These are phyloP conservation scores for Furcasterigmium furcatum DNA, from an alignment of 2,329 filamentous ascomycete genomes.

Conservation along the genomic window DNA sequence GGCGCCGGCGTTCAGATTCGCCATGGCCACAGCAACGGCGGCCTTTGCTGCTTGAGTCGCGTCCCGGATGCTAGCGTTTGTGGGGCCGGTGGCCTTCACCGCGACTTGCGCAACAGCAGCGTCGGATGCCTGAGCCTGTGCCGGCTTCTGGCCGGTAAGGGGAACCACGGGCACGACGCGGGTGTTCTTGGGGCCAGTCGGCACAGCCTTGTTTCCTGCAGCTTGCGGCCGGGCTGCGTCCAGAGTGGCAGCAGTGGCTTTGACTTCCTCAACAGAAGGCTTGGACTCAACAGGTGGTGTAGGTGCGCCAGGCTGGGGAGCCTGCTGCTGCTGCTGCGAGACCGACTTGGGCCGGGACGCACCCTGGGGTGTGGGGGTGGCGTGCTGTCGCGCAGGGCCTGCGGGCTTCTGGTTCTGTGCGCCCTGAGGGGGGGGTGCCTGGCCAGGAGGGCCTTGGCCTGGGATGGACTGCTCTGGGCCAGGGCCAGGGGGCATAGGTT, in stretches of 20 bases:
- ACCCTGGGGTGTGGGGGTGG: slow-evolving; percentile 35
- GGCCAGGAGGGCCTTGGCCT: slow-evolving; percentile 18
- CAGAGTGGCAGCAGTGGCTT: slow-evolving; percentile 52
- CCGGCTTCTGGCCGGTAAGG: slow-evolving; percentile 36
- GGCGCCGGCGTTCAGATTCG: slow-evolving; percentile 53
- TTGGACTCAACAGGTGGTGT: slow-evolving; percentile 68
- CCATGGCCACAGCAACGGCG: slow-evolving; percentile 78
- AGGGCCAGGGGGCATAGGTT: slow-evolving; percentile 44
- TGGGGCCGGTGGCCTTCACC: slow-evolving; percentile 19
- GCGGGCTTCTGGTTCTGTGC: slow-evolving; percentile 40
- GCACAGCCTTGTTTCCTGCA: slow-evolving; percentile 31
- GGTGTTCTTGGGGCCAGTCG: slow-evolving; percentile 44
- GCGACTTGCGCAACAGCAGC: slow-evolving; percentile 17
- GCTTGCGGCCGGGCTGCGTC: slow-evolving; percentile 25
- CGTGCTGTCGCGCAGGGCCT: slow-evolving; percentile 37
- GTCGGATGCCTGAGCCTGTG: slow-evolving; percentile 12
- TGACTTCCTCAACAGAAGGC: slow-evolving; percentile 51
- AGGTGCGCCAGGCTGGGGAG: slow-evolving; percentile 43
- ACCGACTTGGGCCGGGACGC: slow-evolving; percentile 8
- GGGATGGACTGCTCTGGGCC: not conserved
- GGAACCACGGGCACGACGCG: slow-evolving; percentile 66
- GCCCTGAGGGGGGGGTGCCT: slow-evolving; percentile 14
- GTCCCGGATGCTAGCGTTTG: slow-evolving; percentile 49
- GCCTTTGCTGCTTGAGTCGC: slow-evolving; percentile 73
- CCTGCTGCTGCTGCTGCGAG: slow-evolving; percentile 5